Evolutionary conservation across 2,329 filamentous ascomycete species (phyloP).

Genomic region (Paraphaeosphaeria minitans): DNA sequence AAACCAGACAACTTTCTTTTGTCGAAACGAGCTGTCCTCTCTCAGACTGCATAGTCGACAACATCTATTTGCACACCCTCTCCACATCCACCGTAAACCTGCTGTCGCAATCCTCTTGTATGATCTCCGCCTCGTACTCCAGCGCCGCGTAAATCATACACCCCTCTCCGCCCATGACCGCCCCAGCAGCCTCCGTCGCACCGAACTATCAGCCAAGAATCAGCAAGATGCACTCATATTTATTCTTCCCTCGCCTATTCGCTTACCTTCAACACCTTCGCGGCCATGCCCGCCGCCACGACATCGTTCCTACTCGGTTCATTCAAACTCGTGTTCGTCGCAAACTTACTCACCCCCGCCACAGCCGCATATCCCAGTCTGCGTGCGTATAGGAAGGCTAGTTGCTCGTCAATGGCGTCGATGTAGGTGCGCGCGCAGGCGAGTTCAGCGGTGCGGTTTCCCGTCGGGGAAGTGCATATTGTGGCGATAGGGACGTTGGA

Average conservation of each 20-base stretch:
- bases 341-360: slow-evolving; percentile 11
- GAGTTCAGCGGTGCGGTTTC: slow-evolving; percentile 10
- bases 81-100: slow-evolving; percentile 5
- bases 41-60: not conserved
- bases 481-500: slow-evolving; percentile 10
- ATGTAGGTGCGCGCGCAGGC: slow-evolving; percentile 15
- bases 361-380: slow-evolving; percentile 15
- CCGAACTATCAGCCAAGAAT: slow-evolving; percentile 4
- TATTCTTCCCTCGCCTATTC: not conserved
- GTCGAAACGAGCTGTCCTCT: not conserved
- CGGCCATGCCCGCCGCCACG: slow-evolving; percentile 14
- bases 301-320: slow-evolving; percentile 10
- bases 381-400: slow-evolving; percentile 13
- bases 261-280: slow-evolving; percentile 7
- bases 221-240: no score
- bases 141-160: slow-evolving; percentile 16
- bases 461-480: slow-evolving; percentile 5
- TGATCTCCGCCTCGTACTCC: slow-evolving; percentile 13
- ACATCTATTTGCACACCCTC: slow-evolving; percentile 4
- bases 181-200: slow-evolving; percentile 9
- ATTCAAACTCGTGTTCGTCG: slow-evolving; percentile 7
- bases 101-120: slow-evolving; percentile 7
- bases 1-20: no score
- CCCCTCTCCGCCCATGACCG: slow-evolving; percentile 13
- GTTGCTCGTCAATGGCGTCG: slow-evolving; percentile 17